Conservation (phyloP, 345 rosid species). For the Heritiera fomes region DNA sequence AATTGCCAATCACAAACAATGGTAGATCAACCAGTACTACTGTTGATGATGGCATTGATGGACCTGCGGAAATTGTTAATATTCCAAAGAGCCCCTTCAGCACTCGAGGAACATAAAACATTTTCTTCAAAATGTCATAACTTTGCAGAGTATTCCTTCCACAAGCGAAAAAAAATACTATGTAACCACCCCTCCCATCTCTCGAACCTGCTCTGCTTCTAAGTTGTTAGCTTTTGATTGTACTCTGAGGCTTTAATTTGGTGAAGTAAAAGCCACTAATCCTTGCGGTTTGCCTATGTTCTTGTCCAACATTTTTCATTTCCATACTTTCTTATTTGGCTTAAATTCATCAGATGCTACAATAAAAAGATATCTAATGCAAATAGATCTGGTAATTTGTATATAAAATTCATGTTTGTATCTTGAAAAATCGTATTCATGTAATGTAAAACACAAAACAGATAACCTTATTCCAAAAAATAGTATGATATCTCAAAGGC, state of each 20-base stretch:
- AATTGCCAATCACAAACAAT: constrained; percentile 50
- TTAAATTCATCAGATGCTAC: background rate
- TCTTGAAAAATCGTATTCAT: too few species aligned
- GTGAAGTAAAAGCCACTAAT: constrained; percentile 1
- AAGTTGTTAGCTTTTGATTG: constrained; percentile 7
- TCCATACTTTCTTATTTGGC: background rate
- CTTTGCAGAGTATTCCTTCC: constrained; percentile 6
- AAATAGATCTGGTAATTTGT: too few species aligned
- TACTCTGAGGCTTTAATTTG: constrained; percentile 8
- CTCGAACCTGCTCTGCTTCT: background rate
- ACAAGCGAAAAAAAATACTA: background rate
- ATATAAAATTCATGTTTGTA: too few species aligned
- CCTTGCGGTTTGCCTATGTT: background rate
- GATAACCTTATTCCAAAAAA: background rate
- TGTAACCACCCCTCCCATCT: constrained; percentile 3
- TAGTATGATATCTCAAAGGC: background rate
- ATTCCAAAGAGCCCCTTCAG: constrained; percentile 17
- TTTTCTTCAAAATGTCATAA: background rate
- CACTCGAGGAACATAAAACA: constrained; percentile 15
- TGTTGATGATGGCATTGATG: constrained; percentile 27
- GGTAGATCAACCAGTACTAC: constrained; percentile 6
- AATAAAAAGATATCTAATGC: background rate
- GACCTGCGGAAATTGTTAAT: constrained; percentile 11
- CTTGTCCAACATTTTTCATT: background rate
- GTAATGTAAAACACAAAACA: background rate